Base-by-base conservation (phyloP, 257 asterid species). In the Solanum paucissectum region DNA sequence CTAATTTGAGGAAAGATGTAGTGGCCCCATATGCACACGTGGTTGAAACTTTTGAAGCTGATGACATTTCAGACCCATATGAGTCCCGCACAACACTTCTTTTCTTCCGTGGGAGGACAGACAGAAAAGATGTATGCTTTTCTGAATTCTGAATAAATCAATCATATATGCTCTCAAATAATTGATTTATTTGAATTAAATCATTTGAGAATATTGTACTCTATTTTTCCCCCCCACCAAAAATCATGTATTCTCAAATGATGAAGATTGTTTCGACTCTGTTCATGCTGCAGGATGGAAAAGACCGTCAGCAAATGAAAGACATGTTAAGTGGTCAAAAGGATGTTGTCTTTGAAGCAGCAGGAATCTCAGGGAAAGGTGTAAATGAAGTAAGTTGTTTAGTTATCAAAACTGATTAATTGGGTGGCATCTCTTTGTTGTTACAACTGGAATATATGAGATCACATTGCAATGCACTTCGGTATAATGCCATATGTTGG, bases 1-100 rank as follows among this genome's bases (percentile, higher is more conserved):
- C 98, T 83, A 93, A 94, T 87, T 92, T 96, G 36, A 91, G 93
- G 34, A 96, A 96, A 93, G 99, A 96, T 86, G 92, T 95, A 38
- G 99, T 97, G 83, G 98, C 99, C 74, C 99, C 99, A 20, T 96
- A 96, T 40, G 95, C 93, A 7, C 98, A 96, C 84, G 91, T 96
- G 92, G 93, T 96, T 20, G 95, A 95, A 66, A 89, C 99, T 14
- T 96, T 91, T 86, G 46, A 46, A 29, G 88, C 83, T 55, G 98
- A 95, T 55, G 91, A 94, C 52, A 81, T 20, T 66, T 87, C 93
- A 55, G 93, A 94, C 88, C 95, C 98, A 6, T 96, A 88, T 14
- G 91, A 90, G 72, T 92, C 97, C 86, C 98, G 98, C 55, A 88
- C 90, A 69, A 94, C 93, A 1, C 99, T 96, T 85, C 95, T 95